Percentiles rank a stretch among this genome's conserved stretches.
phyloP scores from a whole-genome alignment of 768 basidiomycete species.

The Boletus pseudo-olivaceus region DNA sequence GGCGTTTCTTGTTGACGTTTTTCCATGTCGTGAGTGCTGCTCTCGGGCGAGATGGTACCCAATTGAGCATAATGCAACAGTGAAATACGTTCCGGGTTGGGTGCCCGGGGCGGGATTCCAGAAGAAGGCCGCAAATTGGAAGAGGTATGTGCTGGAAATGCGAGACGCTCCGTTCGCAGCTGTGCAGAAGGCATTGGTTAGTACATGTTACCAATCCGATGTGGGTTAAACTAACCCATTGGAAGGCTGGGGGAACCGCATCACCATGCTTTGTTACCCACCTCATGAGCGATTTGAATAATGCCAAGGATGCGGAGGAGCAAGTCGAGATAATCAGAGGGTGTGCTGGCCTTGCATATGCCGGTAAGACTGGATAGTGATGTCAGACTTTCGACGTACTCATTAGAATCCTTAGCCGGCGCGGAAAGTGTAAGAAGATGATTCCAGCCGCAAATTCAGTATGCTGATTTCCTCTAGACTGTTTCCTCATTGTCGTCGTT shows the following conservation, averaged over 20 bases:
- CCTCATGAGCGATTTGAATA: slow-evolving; percentile 21
- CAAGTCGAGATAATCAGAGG: slow-evolving; percentile 37
- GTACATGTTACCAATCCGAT: background rate
- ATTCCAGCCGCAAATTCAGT: background rate
- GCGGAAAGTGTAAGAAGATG: slow-evolving; percentile 34
- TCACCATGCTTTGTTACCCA: slow-evolving; percentile 32
- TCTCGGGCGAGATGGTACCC: background rate
- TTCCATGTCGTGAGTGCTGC: slow-evolving; percentile 38
- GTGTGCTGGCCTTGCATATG: slow-evolving; percentile 47
- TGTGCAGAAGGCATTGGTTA: slow-evolving; percentile 38
- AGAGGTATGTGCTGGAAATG: slow-evolving; percentile 46
- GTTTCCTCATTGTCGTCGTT: slow-evolving; percentile 31
- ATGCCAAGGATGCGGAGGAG: slow-evolving; percentile 9
- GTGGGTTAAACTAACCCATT: background rate
- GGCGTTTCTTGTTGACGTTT: slow-evolving; percentile 49
- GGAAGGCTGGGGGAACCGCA: slow-evolving; percentile 23
- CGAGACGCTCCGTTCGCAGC: slow-evolving; percentile 42
- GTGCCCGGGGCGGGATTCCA: slow-evolving; percentile 50
- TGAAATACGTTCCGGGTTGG: slow-evolving; percentile 53
- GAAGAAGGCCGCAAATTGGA: slow-evolving; percentile 49
- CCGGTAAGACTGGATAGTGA: slow-evolving; percentile 29
- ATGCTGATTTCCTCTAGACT: slow-evolving; percentile 17
- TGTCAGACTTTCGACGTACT: slow-evolving; percentile 1
- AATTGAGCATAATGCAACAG: slow-evolving; percentile 26
- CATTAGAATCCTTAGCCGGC: slow-evolving; percentile 30